phyloP scores from a whole-genome alignment of 441 rosid genomes.

The Mallotus japonicus region DNA sequence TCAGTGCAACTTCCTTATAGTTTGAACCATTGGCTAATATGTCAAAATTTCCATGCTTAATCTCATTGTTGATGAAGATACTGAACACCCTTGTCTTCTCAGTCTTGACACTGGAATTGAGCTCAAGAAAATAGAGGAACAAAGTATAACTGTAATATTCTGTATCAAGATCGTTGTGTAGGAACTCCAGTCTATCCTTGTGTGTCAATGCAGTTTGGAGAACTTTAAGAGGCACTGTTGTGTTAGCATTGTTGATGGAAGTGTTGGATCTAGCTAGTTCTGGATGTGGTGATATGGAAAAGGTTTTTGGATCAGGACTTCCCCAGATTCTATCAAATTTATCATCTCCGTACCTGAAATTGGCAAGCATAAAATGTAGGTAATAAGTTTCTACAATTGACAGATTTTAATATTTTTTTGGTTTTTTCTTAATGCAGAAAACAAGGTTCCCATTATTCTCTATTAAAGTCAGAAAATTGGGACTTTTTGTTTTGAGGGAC shows the following conservation, averaged over 20 bases:
- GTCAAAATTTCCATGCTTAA: conserved; percentile 36
- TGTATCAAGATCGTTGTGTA: conserved; percentile 33
- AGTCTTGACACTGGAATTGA: conserved; percentile 27
- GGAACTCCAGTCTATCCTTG: conserved; percentile 39
- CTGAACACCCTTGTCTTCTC: conserved; percentile 51
- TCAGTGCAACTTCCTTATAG: conserved; percentile 36
- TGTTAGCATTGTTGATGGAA: conserved; percentile 9
- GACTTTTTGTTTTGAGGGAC: neutral
- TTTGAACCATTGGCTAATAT: conserved; percentile 39
- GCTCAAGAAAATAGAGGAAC: conserved; percentile 64
- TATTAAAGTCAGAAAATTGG: neutral
- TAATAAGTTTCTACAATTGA: neutral
- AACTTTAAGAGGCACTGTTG: conserved; percentile 47
- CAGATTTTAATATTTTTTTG: neutral
- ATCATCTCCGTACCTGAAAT: conserved; percentile 57
- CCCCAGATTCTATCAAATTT: conserved; percentile 61
- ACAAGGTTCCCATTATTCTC: neutral
- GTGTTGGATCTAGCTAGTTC: neutral
- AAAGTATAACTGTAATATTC: conserved; percentile 41
- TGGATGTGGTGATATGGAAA: conserved; percentile 10
- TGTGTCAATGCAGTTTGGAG: conserved; percentile 46
- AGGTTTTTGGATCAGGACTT: conserved; percentile 15
- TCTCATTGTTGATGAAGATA: conserved; percentile 44
- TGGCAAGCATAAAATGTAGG: conserved; percentile 11
- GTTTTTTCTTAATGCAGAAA: neutral